These are phyloP conservation scores for Aspergillus campestris DNA, from an alignment of 495 filamentous ascomycete species.

Conservation along the genomic window DNA sequence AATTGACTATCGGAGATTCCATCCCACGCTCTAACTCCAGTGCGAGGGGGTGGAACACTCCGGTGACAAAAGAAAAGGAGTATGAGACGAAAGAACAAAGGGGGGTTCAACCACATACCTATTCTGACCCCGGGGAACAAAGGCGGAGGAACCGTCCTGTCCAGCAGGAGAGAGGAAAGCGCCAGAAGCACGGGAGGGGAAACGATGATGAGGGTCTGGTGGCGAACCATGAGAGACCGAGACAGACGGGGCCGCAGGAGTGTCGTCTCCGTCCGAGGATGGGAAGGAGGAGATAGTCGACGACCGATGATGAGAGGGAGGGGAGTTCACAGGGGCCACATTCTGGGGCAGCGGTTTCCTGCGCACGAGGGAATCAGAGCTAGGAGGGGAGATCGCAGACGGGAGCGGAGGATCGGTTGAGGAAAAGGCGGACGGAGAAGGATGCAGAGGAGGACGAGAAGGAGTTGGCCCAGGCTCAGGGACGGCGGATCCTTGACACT, in stretches of 20 bases:
- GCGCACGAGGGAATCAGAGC: slow-evolving; percentile 20
- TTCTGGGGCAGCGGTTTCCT: slow-evolving; percentile 33
- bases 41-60: background rate
- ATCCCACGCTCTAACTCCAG: background rate
- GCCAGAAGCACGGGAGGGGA: slow-evolving; percentile 11
- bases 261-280: slow-evolving; percentile 22
- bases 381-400: slow-evolving; percentile 10
- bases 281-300: slow-evolving; percentile 17
- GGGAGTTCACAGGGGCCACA: slow-evolving; percentile 23
- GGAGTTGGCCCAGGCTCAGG: slow-evolving; percentile 2
- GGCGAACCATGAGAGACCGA: slow-evolving; percentile 5
- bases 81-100: slow-evolving; percentile 8
- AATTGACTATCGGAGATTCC: slow-evolving; percentile 2
- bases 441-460: slow-evolving; percentile 1
- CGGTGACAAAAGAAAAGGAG: slow-evolving; percentile 2
- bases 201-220: slow-evolving; percentile 5
- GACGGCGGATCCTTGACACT: slow-evolving; percentile 1
- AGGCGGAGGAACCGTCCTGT: slow-evolving; percentile 26
- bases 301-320: slow-evolving; percentile 16
- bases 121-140: slow-evolving; percentile 30
- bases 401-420: slow-evolving; percentile 12
- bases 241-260: slow-evolving; percentile 16
- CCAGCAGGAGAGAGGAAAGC: slow-evolving; percentile 16
- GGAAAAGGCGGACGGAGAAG: slow-evolving; percentile 6
- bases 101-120: slow-evolving; percentile 28